Conservation (phyloP, 1,139 yeast species). For the Pichia sp. region DNA sequence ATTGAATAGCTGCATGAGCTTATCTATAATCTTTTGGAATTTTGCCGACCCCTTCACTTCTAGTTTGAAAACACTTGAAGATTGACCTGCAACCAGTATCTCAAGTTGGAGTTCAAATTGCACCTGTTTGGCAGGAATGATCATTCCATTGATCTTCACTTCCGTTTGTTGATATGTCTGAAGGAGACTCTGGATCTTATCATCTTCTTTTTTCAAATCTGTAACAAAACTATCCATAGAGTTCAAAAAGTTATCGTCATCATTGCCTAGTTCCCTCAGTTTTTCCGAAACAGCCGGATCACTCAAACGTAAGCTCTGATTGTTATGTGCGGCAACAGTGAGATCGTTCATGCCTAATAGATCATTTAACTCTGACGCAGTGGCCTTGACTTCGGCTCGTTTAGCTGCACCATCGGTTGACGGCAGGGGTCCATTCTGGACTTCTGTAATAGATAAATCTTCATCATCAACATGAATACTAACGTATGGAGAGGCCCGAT, state of each 20-base stretch:
- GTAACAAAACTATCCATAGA: conserved; percentile 12
- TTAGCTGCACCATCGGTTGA: no score
- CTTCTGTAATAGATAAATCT: no score
- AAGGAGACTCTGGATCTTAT: conserved; percentile 10
- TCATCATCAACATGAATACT: no score
- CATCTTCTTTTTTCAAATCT: conserved; percentile 1
- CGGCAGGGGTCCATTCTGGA: no score
- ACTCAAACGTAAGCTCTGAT: no score
- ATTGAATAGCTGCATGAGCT: conserved; percentile 7
- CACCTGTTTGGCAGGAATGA: conserved; percentile 1
- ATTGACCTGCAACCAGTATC: conserved; percentile 9
- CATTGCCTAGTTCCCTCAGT: no score
- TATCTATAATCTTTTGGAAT: conserved; percentile 5
- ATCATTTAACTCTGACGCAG: no score
- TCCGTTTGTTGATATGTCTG: conserved; percentile 13
- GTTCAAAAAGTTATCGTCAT: background rate
- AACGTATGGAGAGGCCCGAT: no score
- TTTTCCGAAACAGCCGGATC: no score
- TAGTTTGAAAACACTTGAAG: conserved; percentile 9
- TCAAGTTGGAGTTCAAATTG: conserved; percentile 9
- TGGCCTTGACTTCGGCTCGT: no score
- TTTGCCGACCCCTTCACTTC: conserved; percentile 12
- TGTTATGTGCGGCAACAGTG: no score
- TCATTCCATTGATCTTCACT: conserved; percentile 5
- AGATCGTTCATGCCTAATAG: no score